Conservation (phyloP, 352 stramenopile species). For the Globisporangium okanoganense region DNA sequence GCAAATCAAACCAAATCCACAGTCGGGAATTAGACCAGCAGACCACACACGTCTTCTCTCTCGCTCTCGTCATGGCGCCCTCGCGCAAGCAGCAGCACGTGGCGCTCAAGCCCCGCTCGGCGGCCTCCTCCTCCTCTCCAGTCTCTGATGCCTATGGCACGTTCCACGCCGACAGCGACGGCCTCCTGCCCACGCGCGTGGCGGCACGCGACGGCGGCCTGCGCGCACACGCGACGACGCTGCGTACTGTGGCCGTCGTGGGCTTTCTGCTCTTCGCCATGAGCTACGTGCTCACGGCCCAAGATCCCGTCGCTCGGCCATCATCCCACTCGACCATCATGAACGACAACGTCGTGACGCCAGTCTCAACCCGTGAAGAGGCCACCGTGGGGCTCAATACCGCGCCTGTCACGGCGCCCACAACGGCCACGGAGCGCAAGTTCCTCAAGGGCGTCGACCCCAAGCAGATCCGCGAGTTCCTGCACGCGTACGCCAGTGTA, state of each 20-base stretch:
- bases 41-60: neutral
- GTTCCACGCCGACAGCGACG: constrained; percentile 24
- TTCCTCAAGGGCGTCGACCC: constrained; percentile 30
- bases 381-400: neutral
- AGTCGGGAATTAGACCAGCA: constrained; percentile 1
- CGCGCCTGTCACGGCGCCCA: neutral
- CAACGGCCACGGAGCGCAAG: neutral
- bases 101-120: neutral
- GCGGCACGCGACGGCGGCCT: neutral
- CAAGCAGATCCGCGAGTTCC: constrained; percentile 18
- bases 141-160: constrained; percentile 46
- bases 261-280: constrained; percentile 29
- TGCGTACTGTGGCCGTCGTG: constrained; percentile 24
- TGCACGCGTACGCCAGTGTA: constrained; percentile 9
- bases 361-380: neutral
- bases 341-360: neutral
- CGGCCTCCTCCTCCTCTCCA: too few species aligned
- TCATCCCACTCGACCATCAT: too few species aligned
- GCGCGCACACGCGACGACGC: constrained; percentile 4
- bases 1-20: neutral
- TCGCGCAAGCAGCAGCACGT: constrained; percentile 7
- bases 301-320: neutral
- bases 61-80: neutral
- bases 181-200: constrained; percentile 3
- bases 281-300: constrained; percentile 23